Evolutionary conservation across 83 land plant species (phyloP).

Genomic region (Thuja plicata): DNA sequence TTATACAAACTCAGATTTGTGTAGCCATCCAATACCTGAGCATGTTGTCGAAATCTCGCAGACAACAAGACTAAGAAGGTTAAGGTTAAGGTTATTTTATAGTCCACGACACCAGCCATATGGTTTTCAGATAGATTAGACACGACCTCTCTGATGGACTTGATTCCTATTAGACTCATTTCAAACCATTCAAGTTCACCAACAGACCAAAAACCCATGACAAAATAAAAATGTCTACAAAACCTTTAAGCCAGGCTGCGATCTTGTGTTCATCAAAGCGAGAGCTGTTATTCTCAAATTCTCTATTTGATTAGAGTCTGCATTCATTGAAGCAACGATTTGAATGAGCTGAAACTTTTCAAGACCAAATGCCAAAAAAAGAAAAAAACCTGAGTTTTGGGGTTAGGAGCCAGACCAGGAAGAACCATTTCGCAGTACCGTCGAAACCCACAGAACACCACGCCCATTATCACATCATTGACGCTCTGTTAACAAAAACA

Average conservation of each 20-base stretch:
- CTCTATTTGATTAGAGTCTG: not conserved
- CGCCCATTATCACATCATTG: constrained; percentile 13
- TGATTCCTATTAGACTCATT: too few relatives aligned
- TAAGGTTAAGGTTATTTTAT: too few relatives aligned
- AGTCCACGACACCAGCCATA: too few relatives aligned
- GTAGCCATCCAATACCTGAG: too few relatives aligned
- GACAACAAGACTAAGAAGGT: too few relatives aligned
- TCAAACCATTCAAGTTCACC: too few relatives aligned
- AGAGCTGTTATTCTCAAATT: not conserved
- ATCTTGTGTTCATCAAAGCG: not conserved
- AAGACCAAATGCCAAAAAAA: not conserved
- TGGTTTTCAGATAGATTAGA: too few relatives aligned
- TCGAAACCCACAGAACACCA: not conserved
- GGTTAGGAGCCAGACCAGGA: not conserved
- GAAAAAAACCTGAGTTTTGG: not conserved
- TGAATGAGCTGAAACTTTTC: not conserved
- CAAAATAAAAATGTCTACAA: too few relatives aligned
- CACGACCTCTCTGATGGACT: too few relatives aligned
- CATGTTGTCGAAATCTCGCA: too few relatives aligned
- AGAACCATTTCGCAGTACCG: not conserved
- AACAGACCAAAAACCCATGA: too few relatives aligned
- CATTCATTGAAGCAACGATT: not conserved
- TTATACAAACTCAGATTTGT: too few relatives aligned
- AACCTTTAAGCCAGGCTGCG: not conserved
- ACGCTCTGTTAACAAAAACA: not conserved